Conservation (phyloP, 164 flowering plant genomes). For the grape (Vitis vinifera) region ASM3070453v1 NC_081805.1:6625501-6626000, state of each 20-base stretch:
- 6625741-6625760: conserved; percentile 33
- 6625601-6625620: conserved; percentile 13
- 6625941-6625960: background rate
- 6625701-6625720: conserved; percentile 62
- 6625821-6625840: conserved; percentile 45
- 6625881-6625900: conserved; percentile 47
- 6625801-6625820: conserved; percentile 38
- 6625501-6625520: conserved; percentile 37
- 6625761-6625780: no score
- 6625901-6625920: conserved; percentile 55
- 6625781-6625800: conserved; percentile 42
- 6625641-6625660: conserved; percentile 4
- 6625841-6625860: conserved; percentile 42
- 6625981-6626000: background rate
- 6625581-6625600: conserved; percentile 14
- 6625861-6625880: conserved; percentile 60
- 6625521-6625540: conserved; percentile 51
- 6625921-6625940: conserved; percentile 66
- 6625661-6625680: conserved; percentile 21
- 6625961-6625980: conserved; percentile 26
- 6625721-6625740: conserved; percentile 44
- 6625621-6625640: conserved; percentile 29
- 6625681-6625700: conserved; percentile 50
- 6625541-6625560: conserved; percentile 34
- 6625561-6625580: conserved; percentile 20